Base-by-base conservation (phyloP, 441 rosid species). In the Adansonia gregorii region DNA sequence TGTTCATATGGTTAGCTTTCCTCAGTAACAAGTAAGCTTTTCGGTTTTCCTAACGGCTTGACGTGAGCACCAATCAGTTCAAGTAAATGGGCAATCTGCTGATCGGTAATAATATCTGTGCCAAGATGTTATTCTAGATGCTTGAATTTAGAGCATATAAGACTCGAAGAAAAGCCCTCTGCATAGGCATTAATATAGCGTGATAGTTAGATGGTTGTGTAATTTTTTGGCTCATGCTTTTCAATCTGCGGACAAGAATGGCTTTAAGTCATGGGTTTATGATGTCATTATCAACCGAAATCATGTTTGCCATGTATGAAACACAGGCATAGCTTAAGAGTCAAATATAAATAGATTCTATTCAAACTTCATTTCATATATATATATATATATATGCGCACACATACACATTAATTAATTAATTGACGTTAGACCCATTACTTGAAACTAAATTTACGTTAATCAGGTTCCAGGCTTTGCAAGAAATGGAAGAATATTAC, bases 401-500 rank as follows among this genome's bases (percentile, higher is more conserved):
- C 24, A 10, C 11, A 59, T 59, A 35, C 41, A 35, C 41, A 35
- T 59, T 56, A 17, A 45, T 52, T 22, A 67, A 67, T 67, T 19
- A 64, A 6, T 64, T 64, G 20, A 35, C 20, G 35, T 35, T 6
- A 7, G 1, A 17, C 51, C 70, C 51, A 17, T 17, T 41, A 6
- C 68, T 17, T 41, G 51, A 39, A 41, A 3, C 41, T 19, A 41
- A 39, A 15, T 39, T 7, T 35, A 14, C 45, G 11, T 14, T 7
- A 63, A 31, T 8, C 10, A 39, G 24, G 14, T 39, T 66, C 70
- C 70, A 41, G 12, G 27, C 3, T 17, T 17, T 70, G 60, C 46
- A 71, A 9, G 63, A 35, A 51, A 49, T 43, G 19, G 4, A 71
- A 71, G 75, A 71, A 54, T 71, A 71, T 54, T n/a, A n/a, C 75